Base-by-base conservation (phyloP, 2,329 filamentous ascomycete genomes). In the Xylariaceae sp. region DNA sequence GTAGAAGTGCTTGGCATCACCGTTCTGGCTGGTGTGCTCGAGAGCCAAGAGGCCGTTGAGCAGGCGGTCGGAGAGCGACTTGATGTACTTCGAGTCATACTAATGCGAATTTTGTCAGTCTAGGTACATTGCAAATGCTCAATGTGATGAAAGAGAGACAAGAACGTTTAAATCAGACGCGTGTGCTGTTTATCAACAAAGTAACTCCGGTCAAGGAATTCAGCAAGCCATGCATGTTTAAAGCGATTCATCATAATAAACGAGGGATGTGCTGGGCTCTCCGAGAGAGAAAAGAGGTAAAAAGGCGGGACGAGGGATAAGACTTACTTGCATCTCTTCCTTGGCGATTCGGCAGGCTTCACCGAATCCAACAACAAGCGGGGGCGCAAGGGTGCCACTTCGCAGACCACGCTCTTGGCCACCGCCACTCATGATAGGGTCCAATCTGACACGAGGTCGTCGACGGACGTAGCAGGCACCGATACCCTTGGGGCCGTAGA, bases 401-500 rank as follows among this genome's bases (percentile, higher is more conserved):
- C 94, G 87, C 64, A 99, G 78, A 66, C 94, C 94, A 80, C 94
- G 84, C 79, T 99, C 94, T 74, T 99, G 94, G 4, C 94, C 94
- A 75, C 94, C 94, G 62, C 94, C 94, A 58, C 86, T 95, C 77
- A 99, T 99, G 73, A 99, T 88, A 54, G 94, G 94, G 61, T 99
- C 94, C 59, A 99, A 79, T 75, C 94, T 90, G 67, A 99, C 94
- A 73, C 93, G 87, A 1, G 94, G 94, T 59, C 94, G 84, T 78
- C 94, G 86, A 70, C 94, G 88, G 53, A 99, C 90, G 71, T 93
- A 99, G 77, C 94, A 99, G 60, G 94, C 94, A 60, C 94, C 94
- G 59, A 99, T 90, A 39, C 94, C 94, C 80, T 96, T 99, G 56
- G 94, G 94, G 30, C 94, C 94, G 73, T 99, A 99, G 57, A 99